A percentile compares a stretch with the other conserved stretches of the same genome.
Conservation (phyloP, 1,284 basidiomycete genomes). For the Irpex sp. region DNA sequence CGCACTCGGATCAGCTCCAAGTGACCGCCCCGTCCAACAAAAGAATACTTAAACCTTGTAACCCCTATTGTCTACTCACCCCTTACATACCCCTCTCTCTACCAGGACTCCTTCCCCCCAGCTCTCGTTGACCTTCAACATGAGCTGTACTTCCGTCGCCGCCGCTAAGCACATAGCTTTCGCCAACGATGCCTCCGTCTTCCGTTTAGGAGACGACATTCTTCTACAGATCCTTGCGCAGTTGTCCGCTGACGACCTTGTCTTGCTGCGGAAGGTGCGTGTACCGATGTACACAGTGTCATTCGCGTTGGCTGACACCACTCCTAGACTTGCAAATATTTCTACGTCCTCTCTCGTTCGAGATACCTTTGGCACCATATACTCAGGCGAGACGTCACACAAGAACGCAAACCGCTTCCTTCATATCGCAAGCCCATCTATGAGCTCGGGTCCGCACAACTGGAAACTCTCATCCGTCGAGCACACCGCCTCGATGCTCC, state of each 20-base stretch:
- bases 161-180: background rate
- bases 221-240: constrained; percentile 11
- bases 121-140: background rate
- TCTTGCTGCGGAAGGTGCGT: constrained; percentile 11
- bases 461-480: constrained; percentile 11
- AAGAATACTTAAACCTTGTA: background rate
- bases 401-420: constrained; percentile 6
- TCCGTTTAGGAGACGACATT: constrained; percentile 12
- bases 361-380: constrained; percentile 13
- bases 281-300: background rate
- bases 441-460: constrained; percentile 2
- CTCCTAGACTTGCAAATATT: constrained; percentile 10
- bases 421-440: constrained; percentile 6
- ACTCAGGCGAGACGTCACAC: constrained; percentile 10
- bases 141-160: background rate
- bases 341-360: constrained; percentile 5
- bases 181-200: constrained; percentile 1
- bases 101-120: background rate
- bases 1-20: constrained; percentile 9
- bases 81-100: constrained; percentile 1
- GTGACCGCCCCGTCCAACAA: constrained; percentile 10
- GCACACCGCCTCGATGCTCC: constrained; percentile 6
- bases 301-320: background rate
- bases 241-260: constrained; percentile 7
- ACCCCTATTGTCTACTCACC: background rate